phyloP scores from a whole-genome alignment of 2,329 filamentous ascomycete species.

The Dothistroma pini region DNA sequence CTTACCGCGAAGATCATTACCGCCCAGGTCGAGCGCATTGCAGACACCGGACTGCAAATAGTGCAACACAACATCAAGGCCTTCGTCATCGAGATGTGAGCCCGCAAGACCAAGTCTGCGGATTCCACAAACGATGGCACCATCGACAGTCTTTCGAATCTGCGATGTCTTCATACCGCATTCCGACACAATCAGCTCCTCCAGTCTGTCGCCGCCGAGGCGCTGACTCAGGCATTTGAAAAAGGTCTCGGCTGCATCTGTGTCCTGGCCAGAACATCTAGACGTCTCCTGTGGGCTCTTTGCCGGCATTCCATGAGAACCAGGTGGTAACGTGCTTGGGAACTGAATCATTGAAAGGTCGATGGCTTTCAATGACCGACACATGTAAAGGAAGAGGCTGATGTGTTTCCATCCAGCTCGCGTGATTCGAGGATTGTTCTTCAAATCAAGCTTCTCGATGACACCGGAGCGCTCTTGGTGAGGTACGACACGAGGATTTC shows the following conservation, averaged over 20 bases:
- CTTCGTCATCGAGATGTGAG: slow-evolving; percentile 71
- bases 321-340: slow-evolving; percentile 47
- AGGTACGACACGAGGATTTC: slow-evolving; percentile 20
- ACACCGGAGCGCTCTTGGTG: slow-evolving; percentile 60
- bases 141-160: slow-evolving; percentile 74
- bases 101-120: slow-evolving; percentile 77
- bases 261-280: slow-evolving; percentile 27
- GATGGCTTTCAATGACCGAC: slow-evolving; percentile 76
- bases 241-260: slow-evolving; percentile 63
- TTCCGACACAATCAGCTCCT: slow-evolving; percentile 78
- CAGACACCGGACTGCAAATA: slow-evolving; percentile 76
- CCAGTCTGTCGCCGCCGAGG: slow-evolving; percentile 69
- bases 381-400: slow-evolving; percentile 85
- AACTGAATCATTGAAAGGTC: slow-evolving; percentile 85
- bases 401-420: slow-evolving; percentile 88
- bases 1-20: slow-evolving; percentile 64
- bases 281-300: slow-evolving; percentile 26
- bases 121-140: slow-evolving; percentile 72
- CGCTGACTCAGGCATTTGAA: slow-evolving; percentile 73
- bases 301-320: slow-evolving; percentile 19
- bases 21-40: slow-evolving; percentile 83
- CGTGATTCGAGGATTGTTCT: slow-evolving; percentile 82
- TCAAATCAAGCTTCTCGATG: slow-evolving; percentile 80
- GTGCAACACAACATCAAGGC: slow-evolving; percentile 68
- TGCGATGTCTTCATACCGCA: slow-evolving; percentile 69